These are phyloP conservation scores for Akanthomyces dipterigenus DNA, from an alignment of 2,329 filamentous ascomycete species.

Conservation along the genomic window DNA sequence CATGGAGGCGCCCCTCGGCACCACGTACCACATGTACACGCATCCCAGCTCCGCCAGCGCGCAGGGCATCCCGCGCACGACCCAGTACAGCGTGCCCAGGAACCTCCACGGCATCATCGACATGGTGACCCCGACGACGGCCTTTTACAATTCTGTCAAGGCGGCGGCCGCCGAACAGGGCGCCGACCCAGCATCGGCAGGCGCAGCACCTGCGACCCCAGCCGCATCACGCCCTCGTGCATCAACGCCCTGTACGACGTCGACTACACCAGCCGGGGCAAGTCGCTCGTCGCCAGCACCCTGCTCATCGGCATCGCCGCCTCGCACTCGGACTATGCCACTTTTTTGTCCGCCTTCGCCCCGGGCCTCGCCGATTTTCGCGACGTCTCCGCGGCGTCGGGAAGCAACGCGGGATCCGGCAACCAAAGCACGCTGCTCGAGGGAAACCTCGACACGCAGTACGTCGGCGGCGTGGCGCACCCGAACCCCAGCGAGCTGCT, in stretches of 20 bases:
- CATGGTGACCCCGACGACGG: constrained; percentile 14
- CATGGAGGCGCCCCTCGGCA: constrained; percentile 7
- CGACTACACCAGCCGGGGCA: constrained; percentile 12
- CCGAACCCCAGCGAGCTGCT: constrained; percentile 14
- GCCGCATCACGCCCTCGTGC: constrained; percentile 10
- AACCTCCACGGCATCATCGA: constrained; percentile 14
- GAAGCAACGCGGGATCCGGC: neutral
- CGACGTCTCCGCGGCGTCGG: constrained; percentile 3
- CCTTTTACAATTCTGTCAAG: neutral
- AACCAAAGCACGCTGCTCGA: constrained; percentile 8
- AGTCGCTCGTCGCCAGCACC: constrained; percentile 10
- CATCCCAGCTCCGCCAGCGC: neutral
- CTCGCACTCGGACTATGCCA: constrained; percentile 5
- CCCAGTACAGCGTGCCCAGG: constrained; percentile 14
- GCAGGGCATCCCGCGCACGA: constrained; percentile 10
- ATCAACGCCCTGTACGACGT: constrained; percentile 13
- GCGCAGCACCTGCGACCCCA: neutral
- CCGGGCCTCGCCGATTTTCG: constrained; percentile 6
- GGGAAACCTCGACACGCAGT: constrained; percentile 16
- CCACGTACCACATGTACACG: constrained; percentile 4
- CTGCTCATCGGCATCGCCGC: constrained; percentile 12
- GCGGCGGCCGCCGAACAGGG: neutral
- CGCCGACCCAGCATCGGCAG: too few relatives aligned
- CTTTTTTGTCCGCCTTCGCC: neutral
- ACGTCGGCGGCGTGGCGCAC: constrained; percentile 1